Conservation (phyloP, 164 flowering plant genomes). For the Chimonanthus praecox region DNA sequence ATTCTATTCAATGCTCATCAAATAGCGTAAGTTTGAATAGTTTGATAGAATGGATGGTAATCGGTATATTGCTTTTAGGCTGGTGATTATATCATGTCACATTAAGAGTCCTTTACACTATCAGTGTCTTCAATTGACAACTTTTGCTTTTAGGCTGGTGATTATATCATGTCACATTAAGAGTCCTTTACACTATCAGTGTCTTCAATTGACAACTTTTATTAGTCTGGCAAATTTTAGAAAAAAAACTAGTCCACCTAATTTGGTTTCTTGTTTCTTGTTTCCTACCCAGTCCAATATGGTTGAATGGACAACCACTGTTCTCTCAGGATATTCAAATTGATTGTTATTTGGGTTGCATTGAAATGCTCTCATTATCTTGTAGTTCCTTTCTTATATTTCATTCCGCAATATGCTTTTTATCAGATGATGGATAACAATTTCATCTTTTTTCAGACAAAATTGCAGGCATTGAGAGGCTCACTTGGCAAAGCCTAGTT, state of each 20-base stretch:
- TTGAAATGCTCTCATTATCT: not conserved
- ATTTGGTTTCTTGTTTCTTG: not conserved
- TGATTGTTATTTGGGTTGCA: not conserved
- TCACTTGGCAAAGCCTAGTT: slow-evolving; percentile 60
- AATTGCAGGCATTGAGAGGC: slow-evolving; percentile 47
- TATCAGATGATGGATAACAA: not conserved
- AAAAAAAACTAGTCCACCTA: not conserved
- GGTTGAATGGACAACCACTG: not conserved
- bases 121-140: not conserved
- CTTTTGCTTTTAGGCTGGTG: not conserved
- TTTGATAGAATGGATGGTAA: not conserved
- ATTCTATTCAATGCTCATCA: not conserved
- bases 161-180: no score
- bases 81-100: not conserved
- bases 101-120: not conserved
- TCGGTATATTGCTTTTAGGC: not conserved
- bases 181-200: not conserved
- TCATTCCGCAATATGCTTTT: not conserved
- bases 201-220: not conserved
- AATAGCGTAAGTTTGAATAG: not conserved
- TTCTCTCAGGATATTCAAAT: not conserved
- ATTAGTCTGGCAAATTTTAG: not conserved
- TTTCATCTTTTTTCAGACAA: slow-evolving; percentile 25
- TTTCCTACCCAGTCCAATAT: not conserved
- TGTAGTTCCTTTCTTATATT: not conserved